Evolutionary conservation across 2,329 filamentous ascomycete genomes (phyloP).

Genomic region (Colletotrichum eremochloae): DNA sequence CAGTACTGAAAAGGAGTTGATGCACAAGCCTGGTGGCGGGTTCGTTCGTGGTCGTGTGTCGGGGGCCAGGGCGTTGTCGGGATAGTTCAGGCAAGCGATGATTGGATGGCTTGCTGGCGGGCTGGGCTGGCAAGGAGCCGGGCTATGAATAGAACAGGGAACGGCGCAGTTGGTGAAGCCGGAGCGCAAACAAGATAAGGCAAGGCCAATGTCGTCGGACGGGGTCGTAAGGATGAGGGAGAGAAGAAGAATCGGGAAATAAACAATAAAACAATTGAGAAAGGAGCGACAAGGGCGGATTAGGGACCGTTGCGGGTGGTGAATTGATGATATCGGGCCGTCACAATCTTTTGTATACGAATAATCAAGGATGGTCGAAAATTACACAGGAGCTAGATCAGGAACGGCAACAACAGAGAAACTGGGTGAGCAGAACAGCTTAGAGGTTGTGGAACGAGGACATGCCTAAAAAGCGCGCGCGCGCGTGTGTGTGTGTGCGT

Average conservation of each 20-base stretch:
- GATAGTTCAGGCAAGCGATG: conserved; percentile 23
- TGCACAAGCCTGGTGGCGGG: conserved; percentile 1
- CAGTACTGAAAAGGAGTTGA: not conserved
- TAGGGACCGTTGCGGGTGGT: not conserved
- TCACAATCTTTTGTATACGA: not conserved
- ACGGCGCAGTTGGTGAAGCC: conserved; percentile 30
- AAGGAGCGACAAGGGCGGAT: conserved; percentile 24
- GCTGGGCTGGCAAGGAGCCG: conserved; percentile 27
- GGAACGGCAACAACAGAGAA: conserved; percentile 10
- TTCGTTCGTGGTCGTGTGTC: conserved; percentile 18
- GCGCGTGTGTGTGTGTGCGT: not conserved
- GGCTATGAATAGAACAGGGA: conserved; percentile 42
- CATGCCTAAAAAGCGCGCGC: conserved; percentile 11
- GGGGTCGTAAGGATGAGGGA: not conserved
- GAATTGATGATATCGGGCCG: conserved; percentile 1
- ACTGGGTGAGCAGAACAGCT: not conserved
- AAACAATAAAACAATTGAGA: not conserved
- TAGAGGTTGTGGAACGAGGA: conserved; percentile 12
- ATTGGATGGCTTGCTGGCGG: conserved; percentile 28
- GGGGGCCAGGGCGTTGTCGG: conserved; percentile 18
- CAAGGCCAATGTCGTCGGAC: not conserved
- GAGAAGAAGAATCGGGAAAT: not conserved
- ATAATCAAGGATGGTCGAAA: conserved; percentile 8
- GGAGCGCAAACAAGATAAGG: conserved; percentile 1
- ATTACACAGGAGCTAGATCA: conserved; percentile 6